Conservation (phyloP, 257 asterid species). For the Mitragyna speciosa region DNA sequence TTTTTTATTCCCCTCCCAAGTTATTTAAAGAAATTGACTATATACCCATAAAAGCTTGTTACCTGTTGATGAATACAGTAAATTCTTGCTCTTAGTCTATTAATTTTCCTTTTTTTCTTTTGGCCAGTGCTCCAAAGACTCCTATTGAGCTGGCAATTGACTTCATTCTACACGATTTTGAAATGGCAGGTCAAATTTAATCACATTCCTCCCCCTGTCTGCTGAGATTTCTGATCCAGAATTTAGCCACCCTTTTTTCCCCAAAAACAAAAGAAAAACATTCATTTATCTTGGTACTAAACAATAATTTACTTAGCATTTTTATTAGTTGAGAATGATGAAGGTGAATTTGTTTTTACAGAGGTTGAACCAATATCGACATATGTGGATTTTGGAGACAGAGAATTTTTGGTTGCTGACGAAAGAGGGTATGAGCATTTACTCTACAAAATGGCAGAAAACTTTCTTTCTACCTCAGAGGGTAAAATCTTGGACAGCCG, state of each 20-base stretch:
- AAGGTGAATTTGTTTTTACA: constrained; percentile 22
- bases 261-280: too few species aligned
- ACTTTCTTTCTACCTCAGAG: constrained; percentile 53
- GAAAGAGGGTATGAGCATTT: constrained; percentile 91
- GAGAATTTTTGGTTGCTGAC: constrained; percentile 80
- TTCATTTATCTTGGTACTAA: neutral
- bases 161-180: constrained; percentile 92
- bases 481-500: constrained; percentile 64
- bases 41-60: neutral
- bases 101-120: neutral
- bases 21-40: neutral
- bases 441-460: constrained; percentile 66
- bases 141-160: constrained; percentile 95
- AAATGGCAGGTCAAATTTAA: constrained; percentile 80
- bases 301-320: neutral
- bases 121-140: constrained; percentile 59
- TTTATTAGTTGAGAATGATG: neutral
- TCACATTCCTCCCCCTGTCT: neutral
- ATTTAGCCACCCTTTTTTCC: neutral
- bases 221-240: neutral
- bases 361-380: constrained; percentile 97
- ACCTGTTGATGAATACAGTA: neutral
- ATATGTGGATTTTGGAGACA: constrained; percentile 81
- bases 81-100: neutral
- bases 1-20: neutral